Base-by-base conservation (phyloP, 768 basidiomycete genomes). In the Pluteus cervinus region DNA sequence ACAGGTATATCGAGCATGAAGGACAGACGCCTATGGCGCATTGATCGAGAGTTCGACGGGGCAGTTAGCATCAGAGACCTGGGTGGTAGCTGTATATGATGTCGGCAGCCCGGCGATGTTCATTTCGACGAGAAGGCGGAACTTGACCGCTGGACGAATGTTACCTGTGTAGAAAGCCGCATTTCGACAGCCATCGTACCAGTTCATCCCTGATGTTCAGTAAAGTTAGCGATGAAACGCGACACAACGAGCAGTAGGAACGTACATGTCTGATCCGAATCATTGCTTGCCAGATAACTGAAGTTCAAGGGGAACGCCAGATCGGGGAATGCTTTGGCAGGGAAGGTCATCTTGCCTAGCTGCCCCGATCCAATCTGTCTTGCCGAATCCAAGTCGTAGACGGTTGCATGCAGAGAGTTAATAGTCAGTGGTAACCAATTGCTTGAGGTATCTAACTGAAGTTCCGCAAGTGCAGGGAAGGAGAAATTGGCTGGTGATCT, bases 401-500 rank as follows among this genome's bases (percentile, higher is more conserved):
- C 64, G 20, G 69, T 54, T 0, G 86, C 91, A 34, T 66, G 62
- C 33, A 96, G 64, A 45, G 70, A 63, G 24, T 65, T 75, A 63
- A 93, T 81, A 24, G 73, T 78, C 32, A 92, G 55, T 4, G 92
- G 91, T 9, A 94, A 65, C 53, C 76, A 86, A 50, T 86, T 92
- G 48, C 62, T 61, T 10, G 61, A 64, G 7, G 88, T 90, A 60
- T 94, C 76, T 33, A 87, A 69, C 60, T 88, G 73, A 8, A 97
- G 64, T 15, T 81, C 69, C 12, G 89, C 76, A 29, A 69, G 67
- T 1, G 81, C 87, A 3, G 85, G 75, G 69, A 97, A 97, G 24
- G 83, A 77, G 60, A 94, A 97, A 60, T 94, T 94, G 38, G 92
- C 81, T 0, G 90, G 91, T 1, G 67, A 57, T 41, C 86, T 77